Percentiles rank a stretch among this genome's conserved stretches.
phyloP scores from a whole-genome alignment of 345 rosid species.

The Lepidium sativum region DNA sequence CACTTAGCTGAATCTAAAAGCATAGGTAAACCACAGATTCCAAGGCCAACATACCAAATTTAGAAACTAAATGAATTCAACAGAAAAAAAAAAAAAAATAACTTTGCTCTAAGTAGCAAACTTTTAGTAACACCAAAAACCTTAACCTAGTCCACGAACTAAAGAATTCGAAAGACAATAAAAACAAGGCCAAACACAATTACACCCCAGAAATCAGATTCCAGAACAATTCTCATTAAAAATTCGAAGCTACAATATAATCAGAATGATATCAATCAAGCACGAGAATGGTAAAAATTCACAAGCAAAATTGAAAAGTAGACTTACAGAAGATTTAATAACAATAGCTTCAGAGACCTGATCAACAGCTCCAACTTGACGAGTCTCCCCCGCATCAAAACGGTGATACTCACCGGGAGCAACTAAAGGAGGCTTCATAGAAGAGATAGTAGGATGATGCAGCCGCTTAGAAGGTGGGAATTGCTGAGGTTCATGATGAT shows the following conservation, averaged over 20 bases:
- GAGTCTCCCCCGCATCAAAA: constrained; percentile 38
- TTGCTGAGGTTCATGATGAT: constrained; percentile 26
- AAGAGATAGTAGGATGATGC: constrained; percentile 40
- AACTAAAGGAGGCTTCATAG: constrained; percentile 64
- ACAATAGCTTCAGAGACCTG: constrained; percentile 50
- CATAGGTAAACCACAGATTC: background rate
- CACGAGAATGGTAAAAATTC: background rate
- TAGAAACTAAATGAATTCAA: background rate
- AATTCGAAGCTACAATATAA: background rate
- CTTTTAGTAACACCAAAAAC: background rate
- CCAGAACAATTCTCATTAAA: constrained; percentile 9
- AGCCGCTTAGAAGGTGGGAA: constrained; percentile 35
- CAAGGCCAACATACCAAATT: background rate
- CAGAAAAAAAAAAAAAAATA: background rate
- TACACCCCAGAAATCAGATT: constrained; percentile 25
- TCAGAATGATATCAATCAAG: background rate
- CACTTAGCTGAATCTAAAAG: background rate
- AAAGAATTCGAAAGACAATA: background rate
- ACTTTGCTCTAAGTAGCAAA: constrained; percentile 10
- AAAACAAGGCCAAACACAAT: background rate
- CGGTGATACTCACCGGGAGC: constrained; percentile 71
- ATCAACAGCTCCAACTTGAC: constrained; percentile 33
- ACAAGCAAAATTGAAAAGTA: background rate
- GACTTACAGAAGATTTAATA: constrained; percentile 60
- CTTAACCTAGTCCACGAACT: constrained; percentile 20